phyloP scores from a whole-genome alignment of 352 stramenopile genomes.

The Pythium dissimile region DNA sequence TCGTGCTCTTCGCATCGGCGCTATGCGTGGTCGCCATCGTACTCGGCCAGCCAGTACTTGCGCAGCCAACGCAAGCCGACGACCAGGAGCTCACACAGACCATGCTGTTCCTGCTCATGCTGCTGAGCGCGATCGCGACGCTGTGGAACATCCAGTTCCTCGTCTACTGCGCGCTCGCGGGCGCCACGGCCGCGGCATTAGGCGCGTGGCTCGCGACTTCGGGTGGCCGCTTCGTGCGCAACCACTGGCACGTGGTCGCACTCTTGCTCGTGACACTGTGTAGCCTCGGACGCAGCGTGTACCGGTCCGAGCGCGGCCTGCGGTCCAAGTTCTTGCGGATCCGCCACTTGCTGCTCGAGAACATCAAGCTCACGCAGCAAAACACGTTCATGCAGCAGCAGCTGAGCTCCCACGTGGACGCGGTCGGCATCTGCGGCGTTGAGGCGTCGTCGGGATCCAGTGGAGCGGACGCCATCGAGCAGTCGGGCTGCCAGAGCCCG shows the following conservation, averaged over 20 bases:
- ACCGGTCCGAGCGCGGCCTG: slow-evolving; percentile 34
- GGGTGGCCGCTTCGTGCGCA: slow-evolving; percentile 20
- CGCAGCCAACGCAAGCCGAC: slow-evolving; percentile 1
- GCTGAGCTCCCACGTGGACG: slow-evolving; percentile 56
- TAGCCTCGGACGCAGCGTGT: slow-evolving; percentile 39
- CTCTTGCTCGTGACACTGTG: slow-evolving; percentile 36
- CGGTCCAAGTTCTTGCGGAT: slow-evolving; percentile 51
- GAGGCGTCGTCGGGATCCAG: slow-evolving; percentile 13
- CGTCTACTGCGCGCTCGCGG: slow-evolving; percentile 29
- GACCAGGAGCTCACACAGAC: slow-evolving; percentile 42
- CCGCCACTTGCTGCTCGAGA: slow-evolving; percentile 62
- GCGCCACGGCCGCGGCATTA: slow-evolving; percentile 23
- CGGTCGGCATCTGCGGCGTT: slow-evolving; percentile 41
- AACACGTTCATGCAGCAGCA: slow-evolving; percentile 68
- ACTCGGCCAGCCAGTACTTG: slow-evolving; percentile 28
- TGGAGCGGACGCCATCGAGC: slow-evolving; percentile 3
- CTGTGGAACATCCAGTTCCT: slow-evolving; percentile 62
- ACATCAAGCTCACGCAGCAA: slow-evolving; percentile 52
- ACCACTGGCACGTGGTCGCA: slow-evolving; percentile 49
- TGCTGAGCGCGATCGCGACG: slow-evolving; percentile 40
- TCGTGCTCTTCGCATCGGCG: slow-evolving; percentile 27
- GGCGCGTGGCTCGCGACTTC: slow-evolving; percentile 29
- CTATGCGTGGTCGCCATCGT: slow-evolving; percentile 37
- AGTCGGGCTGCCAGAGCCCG: slow-evolving; percentile 10
- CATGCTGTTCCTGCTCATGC: slow-evolving; percentile 50